Evolutionary conservation across 2,329 filamentous ascomycete species (phyloP).

Genomic region (Pseudohalonectria lignicola): DNA sequence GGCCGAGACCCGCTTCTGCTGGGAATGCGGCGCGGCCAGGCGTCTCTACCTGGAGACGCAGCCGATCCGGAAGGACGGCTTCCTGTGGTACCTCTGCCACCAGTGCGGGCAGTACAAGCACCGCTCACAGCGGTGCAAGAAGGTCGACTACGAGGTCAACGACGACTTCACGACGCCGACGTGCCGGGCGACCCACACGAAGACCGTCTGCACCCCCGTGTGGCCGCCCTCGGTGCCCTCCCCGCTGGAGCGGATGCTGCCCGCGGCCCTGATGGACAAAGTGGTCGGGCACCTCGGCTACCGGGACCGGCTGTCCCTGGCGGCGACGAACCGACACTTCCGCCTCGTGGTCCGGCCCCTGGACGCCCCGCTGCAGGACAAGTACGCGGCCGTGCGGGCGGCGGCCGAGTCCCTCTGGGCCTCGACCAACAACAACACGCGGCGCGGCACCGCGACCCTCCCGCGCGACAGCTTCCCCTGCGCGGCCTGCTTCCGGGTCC

Average conservation of each 20-base stretch:
- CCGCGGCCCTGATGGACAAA: background rate
- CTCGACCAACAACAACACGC: too few species aligned
- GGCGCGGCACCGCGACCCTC: background rate
- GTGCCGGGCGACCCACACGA: background rate
- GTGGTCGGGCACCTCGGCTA: background rate
- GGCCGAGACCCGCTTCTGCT: background rate
- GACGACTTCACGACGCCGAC: background rate
- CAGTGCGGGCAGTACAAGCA: background rate
- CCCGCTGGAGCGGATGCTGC: background rate
- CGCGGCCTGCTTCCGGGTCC: background rate
- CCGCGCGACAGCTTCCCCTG: background rate
- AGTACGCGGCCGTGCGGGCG: background rate
- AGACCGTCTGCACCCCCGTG: background rate
- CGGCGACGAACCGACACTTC: conserved; percentile 1
- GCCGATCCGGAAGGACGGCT: background rate
- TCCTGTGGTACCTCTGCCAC: conserved; percentile 2
- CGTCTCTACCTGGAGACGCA: background rate
- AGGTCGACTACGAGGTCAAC: background rate
- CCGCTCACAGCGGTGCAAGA: background rate
- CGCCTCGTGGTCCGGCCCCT: background rate
- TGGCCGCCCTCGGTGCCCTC: background rate
- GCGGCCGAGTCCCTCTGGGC: background rate
- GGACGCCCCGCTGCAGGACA: background rate
- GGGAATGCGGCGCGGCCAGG: background rate
- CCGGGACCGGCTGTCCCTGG: background rate